Percentiles rank a stretch among this genome's conserved stretches.
Evolutionary conservation across 148 eudicot species (phyloP).

Genomic region (Euryodendron excelsum): DNA sequence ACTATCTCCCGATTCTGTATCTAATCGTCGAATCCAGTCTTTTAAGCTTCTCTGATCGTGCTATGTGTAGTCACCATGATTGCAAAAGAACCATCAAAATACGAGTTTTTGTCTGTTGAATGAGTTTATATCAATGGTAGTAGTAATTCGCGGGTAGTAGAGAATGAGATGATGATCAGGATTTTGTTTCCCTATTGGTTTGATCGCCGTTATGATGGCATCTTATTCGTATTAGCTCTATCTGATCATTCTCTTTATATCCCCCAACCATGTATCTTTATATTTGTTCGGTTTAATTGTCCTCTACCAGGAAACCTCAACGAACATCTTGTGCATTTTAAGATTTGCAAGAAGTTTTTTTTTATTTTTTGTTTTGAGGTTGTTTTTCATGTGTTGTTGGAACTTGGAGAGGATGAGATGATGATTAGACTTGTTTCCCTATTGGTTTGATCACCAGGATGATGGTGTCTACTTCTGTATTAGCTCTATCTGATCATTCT

Average conservation of each 20-base stretch:
- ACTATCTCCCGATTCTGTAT: too few species aligned
- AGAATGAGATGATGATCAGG: not conserved
- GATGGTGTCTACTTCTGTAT: too few species aligned
- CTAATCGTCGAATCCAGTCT: not conserved
- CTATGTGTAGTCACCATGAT: not conserved
- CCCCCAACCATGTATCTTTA: too few species aligned
- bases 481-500: conserved; percentile 9
- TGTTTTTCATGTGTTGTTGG: too few species aligned
- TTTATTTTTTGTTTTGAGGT: too few species aligned
- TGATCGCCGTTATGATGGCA: not conserved
- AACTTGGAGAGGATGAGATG: conserved; percentile 11
- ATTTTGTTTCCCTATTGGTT: conserved; percentile 11
- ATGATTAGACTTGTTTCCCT: conserved; percentile 2
- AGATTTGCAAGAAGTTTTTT: not conserved
- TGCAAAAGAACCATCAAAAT: not conserved
- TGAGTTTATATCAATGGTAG: not conserved
- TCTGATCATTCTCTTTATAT: not conserved
- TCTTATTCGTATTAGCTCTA: not conserved
- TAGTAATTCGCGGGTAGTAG: too few species aligned
- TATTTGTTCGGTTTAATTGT: too few species aligned
- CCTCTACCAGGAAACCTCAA: too few species aligned
- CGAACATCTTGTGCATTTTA: too few species aligned
- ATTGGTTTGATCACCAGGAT: too few species aligned
- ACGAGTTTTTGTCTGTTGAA: not conserved
- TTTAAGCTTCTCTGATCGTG: not conserved